phyloP scores from a whole-genome alignment of 306 rosid species.

The Purshia tridentata region DNA sequence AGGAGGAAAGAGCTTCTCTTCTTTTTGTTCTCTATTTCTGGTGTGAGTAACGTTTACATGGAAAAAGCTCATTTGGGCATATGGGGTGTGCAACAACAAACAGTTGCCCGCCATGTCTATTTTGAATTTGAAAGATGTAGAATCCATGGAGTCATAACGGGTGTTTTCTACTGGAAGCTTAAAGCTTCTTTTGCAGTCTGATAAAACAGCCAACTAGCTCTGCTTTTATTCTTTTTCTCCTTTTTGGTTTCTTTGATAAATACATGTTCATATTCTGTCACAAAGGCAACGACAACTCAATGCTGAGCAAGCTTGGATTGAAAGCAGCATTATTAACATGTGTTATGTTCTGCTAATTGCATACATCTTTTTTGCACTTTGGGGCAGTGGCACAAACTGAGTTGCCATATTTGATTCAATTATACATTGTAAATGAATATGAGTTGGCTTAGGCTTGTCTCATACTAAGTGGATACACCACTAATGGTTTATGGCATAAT shows the following conservation, averaged over 20 bases:
- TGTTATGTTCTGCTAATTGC: neutral
- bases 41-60: conserved; percentile 1
- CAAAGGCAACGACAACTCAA: neutral
- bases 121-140: conserved; percentile 11
- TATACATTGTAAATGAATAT: too few relatives aligned
- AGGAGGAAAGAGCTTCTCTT: neutral
- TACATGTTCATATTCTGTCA: neutral
- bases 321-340: conserved; percentile 7
- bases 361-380: neutral
- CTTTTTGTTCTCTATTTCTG: neutral
- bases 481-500: too few relatives aligned
- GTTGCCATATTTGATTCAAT: neutral
- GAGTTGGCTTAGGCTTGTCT: too few relatives aligned
- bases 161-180: neutral
- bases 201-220: neutral
- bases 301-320: neutral
- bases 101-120: neutral
- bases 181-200: conserved; percentile 8
- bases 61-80: neutral
- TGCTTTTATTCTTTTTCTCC: neutral
- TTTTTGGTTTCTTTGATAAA: neutral
- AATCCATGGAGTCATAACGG: neutral
- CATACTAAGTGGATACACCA: too few relatives aligned
- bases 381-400: neutral
- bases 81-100: neutral